phyloP scores from a whole-genome alignment of 2,329 filamentous ascomycete genomes.

The Beauveria australis region DNA sequence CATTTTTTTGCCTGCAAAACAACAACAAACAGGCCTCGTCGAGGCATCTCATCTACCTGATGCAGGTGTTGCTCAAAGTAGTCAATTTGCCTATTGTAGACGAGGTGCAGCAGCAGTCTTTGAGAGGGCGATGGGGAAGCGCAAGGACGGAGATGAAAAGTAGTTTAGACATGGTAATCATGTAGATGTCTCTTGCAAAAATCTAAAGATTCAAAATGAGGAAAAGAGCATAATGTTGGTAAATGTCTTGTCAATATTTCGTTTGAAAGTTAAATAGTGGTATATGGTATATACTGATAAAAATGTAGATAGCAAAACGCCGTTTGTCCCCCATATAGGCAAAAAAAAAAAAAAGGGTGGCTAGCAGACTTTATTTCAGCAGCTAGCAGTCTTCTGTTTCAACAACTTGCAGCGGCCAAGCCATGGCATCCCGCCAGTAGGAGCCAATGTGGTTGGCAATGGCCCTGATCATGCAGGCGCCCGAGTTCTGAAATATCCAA shows the following conservation, averaged over 20 bases:
- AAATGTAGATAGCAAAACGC: background rate
- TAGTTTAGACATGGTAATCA: background rate
- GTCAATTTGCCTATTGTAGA: background rate
- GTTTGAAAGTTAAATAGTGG: background rate
- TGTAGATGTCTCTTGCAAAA: background rate
- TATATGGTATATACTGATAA: background rate
- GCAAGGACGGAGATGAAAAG: background rate
- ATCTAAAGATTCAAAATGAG: background rate
- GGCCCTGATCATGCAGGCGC: slow-evolving; percentile 9
- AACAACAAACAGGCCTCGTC: background rate
- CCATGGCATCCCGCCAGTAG: slow-evolving; percentile 13
- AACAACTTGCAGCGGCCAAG: slow-evolving; percentile 13
- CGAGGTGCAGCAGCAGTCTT: background rate
- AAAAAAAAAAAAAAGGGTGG: background rate
- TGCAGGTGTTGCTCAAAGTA: background rate
- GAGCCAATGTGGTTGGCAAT: slow-evolving; percentile 13
- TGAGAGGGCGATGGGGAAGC: background rate
- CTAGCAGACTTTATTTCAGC: too few species aligned
- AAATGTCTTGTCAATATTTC: background rate
- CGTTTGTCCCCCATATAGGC: background rate
- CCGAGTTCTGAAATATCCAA: slow-evolving; percentile 23
- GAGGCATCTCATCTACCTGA: background rate
- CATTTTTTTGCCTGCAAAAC: background rate
- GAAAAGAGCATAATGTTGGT: too few species aligned
- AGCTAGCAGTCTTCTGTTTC: slow-evolving; percentile 5